These are phyloP conservation scores for Cicer judaicum DNA, from an alignment of 306 rosid species.

Conservation along the genomic window DNA sequence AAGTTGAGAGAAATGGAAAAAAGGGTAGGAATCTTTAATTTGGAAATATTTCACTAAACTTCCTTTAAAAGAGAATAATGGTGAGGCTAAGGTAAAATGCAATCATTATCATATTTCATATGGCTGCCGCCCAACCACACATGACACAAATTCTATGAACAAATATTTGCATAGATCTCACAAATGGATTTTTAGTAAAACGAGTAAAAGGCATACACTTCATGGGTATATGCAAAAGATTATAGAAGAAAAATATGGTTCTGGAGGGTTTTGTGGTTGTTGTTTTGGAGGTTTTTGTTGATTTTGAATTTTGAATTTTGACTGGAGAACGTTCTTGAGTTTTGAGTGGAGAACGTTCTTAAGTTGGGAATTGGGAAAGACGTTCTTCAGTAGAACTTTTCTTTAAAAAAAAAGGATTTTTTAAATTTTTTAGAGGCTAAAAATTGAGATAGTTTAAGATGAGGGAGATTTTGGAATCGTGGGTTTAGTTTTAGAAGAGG, in stretches of 20 bases:
- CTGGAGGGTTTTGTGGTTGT: neutral
- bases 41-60: constrained; percentile 8
- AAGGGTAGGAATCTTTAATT: neutral
- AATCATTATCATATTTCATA: neutral
- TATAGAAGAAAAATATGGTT: neutral
- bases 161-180: neutral
- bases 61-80: neutral
- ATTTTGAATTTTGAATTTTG: too few relatives aligned
- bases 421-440: too few relatives aligned
- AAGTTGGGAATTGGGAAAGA: too few relatives aligned
- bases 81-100: neutral
- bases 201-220: neutral
- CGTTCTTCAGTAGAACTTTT: too few relatives aligned
- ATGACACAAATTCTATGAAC: constrained; percentile 1
- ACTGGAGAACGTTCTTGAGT: too few relatives aligned
- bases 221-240: neutral
- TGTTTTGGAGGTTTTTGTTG: too few relatives aligned
- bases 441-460: too few relatives aligned
- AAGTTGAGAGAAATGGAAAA: neutral
- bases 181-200: neutral
- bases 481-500: too few relatives aligned
- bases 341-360: too few relatives aligned
- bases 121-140: neutral
- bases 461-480: too few relatives aligned
- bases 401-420: too few relatives aligned